These are phyloP conservation scores for Chalciporus sphaerocephalus DNA, from an alignment of 768 basidiomycete species.

Conservation along the genomic window DNA sequence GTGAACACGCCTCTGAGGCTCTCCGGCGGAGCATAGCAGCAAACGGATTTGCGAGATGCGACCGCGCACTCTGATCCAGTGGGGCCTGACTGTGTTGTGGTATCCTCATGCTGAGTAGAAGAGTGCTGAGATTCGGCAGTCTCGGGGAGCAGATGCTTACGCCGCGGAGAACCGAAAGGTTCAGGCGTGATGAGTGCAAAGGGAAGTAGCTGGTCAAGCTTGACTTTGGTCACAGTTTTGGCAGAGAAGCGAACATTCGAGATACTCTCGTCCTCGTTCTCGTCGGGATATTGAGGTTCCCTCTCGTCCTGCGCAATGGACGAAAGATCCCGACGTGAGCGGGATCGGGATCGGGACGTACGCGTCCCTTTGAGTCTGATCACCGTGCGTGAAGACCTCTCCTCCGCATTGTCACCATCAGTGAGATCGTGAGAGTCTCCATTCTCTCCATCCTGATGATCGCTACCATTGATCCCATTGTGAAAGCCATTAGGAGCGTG, in stretches of 20 bases:
- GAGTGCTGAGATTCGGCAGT: constrained; percentile 19
- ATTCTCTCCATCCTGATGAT: constrained; percentile 27
- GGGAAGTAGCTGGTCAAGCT: constrained; percentile 58
- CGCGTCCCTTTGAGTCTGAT: constrained; percentile 58
- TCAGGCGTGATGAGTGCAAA: constrained; percentile 82
- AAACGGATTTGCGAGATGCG: constrained; percentile 34
- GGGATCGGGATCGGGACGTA: constrained; percentile 60
- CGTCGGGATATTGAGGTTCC: constrained; percentile 54
- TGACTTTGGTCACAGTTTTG: constrained; percentile 55
- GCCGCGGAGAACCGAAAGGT: constrained; percentile 38
- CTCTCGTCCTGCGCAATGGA: constrained; percentile 54
- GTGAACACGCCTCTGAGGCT: constrained; percentile 72
- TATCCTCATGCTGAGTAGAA: constrained; percentile 14
- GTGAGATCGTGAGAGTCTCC: constrained; percentile 22
- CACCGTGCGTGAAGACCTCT: constrained; percentile 63
- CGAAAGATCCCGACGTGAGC: constrained; percentile 67
- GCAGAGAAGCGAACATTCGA: constrained; percentile 78
- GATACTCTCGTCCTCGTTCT: constrained; percentile 60
- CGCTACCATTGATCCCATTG: constrained; percentile 29
- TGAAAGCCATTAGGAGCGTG: constrained; percentile 9
- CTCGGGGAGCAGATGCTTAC: constrained; percentile 10
- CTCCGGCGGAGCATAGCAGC: constrained; percentile 54
- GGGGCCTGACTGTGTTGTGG: constrained; percentile 13
- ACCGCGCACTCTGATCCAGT: constrained; percentile 34
- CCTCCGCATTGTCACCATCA: constrained; percentile 45